These are phyloP conservation scores for Brassica incana DNA, from an alignment of 345 rosid genomes.

Conservation along the genomic window DNA sequence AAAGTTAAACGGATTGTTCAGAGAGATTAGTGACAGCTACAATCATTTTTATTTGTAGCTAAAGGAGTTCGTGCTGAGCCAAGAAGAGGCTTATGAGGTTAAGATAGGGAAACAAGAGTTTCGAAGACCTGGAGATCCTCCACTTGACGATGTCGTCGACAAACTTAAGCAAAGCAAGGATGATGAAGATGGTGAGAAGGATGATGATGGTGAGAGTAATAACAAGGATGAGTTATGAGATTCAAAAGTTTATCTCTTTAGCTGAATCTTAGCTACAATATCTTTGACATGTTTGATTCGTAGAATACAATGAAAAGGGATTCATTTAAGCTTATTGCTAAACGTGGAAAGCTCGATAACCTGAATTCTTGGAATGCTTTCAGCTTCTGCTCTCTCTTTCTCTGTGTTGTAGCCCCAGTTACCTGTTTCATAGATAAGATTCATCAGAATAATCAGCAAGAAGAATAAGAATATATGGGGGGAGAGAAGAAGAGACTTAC, in stretches of 20 bases:
- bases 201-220: not conserved
- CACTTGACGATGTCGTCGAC: slow-evolving; percentile 58
- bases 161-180: slow-evolving; percentile 40
- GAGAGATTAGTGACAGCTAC: too few relatives aligned
- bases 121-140: slow-evolving; percentile 83
- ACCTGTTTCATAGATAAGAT: slow-evolving; percentile 12
- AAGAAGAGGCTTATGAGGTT: slow-evolving; percentile 80
- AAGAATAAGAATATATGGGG: not conserved
- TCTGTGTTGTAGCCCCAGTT: slow-evolving; percentile 43
- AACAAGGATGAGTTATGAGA: slow-evolving; percentile 36
- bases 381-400: slow-evolving; percentile 84
- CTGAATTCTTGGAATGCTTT: slow-evolving; percentile 63
- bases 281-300: slow-evolving; percentile 11
- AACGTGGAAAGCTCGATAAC: slow-evolving; percentile 76
- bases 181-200: slow-evolving; percentile 10
- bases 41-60: slow-evolving; percentile 43
- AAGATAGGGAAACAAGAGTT: slow-evolving; percentile 77
- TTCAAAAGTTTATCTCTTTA: not conserved
- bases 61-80: slow-evolving; percentile 76
- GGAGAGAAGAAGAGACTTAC: slow-evolving; percentile 32
- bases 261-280: slow-evolving; percentile 15
- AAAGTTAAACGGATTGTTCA: too few relatives aligned
- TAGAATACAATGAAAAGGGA: slow-evolving; percentile 19
- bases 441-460: not conserved
- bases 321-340: slow-evolving; percentile 73